A percentile compares a stretch with the other conserved stretches of the same genome.
Conservation (phyloP, 768 basidiomycete genomes). For the Boletus rex-veris region DNA sequence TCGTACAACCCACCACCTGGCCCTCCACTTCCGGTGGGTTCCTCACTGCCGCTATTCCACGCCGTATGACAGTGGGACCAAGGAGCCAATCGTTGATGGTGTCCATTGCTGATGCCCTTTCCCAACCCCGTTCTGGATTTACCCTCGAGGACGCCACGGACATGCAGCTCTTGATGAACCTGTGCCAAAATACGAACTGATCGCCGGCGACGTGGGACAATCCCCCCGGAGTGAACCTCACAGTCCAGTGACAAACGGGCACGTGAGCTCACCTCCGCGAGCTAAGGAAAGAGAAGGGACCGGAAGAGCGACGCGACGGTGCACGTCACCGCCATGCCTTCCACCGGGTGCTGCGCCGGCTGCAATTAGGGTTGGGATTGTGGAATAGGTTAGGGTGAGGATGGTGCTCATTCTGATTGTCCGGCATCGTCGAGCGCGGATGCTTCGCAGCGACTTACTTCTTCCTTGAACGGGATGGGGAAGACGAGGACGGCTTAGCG, state of each 20-base stretch:
- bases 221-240: constrained; percentile 18
- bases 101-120: constrained; percentile 37
- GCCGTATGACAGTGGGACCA: constrained; percentile 9
- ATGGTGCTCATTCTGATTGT: constrained; percentile 30
- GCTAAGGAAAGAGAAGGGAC: constrained; percentile 12
- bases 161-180: constrained; percentile 31
- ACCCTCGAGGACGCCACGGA: constrained; percentile 23
- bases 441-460: constrained; percentile 34
- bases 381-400: constrained; percentile 32
- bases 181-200: constrained; percentile 36
- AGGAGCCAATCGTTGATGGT: constrained; percentile 36
- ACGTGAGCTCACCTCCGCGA: constrained; percentile 1
- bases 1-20: constrained; percentile 9
- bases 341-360: constrained; percentile 43
- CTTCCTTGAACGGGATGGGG: constrained; percentile 31
- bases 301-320: constrained; percentile 28
- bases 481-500: constrained; percentile 23
- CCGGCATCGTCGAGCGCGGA: constrained; percentile 29
- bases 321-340: no score
- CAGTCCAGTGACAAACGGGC: constrained; percentile 15
- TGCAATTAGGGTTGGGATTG: constrained; percentile 35
- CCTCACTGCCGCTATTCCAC: constrained; percentile 1
- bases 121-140: constrained; percentile 22
- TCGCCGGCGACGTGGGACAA: constrained; percentile 3
- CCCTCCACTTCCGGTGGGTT: constrained; percentile 10